Evolutionary conservation across 495 filamentous ascomycete genomes (phyloP).

Genomic region (Aspergillus carlsbadensis): DNA sequence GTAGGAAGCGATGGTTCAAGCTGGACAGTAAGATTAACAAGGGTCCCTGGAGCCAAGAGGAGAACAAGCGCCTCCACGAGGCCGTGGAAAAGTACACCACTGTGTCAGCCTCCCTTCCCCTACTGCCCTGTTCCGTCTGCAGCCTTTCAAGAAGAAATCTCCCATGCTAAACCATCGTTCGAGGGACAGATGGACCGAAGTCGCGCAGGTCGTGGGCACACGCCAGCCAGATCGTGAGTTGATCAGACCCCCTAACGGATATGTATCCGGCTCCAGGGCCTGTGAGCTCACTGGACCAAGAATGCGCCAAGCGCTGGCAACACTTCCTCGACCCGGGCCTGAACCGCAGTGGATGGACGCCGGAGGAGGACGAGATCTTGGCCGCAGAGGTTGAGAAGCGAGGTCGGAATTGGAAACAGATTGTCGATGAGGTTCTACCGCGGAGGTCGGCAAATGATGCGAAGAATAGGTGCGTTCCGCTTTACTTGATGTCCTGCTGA

Average conservation of each 20-base stretch:
- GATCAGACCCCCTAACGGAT: no score
- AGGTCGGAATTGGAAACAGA: no score
- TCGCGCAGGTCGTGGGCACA: not conserved
- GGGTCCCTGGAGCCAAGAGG: not conserved
- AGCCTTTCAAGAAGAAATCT: no score
- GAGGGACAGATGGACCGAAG: not conserved
- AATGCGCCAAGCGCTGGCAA: not conserved
- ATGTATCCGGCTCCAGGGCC: no score
- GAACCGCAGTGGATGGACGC: not conserved
- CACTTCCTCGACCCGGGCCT: not conserved
- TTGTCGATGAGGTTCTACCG: no score
- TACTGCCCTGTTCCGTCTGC: no score
- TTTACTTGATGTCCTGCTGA: no score
- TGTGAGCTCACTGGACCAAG: not conserved
- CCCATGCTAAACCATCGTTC: not conserved
- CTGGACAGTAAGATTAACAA: not conserved
- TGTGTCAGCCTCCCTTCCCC: not conserved
- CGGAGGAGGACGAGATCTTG: not conserved
- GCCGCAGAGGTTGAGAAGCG: no score
- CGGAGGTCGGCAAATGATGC: no score
- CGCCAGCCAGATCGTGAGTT: not conserved
- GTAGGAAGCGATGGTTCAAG: not conserved
- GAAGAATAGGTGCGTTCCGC: no score
- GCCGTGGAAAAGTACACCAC: not conserved
- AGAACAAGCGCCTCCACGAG: not conserved